Percentiles rank a stretch among this genome's conserved stretches.
phyloP scores from a whole-genome alignment of 164 flowering plant genomes.

The Echeveria elegans region DNA sequence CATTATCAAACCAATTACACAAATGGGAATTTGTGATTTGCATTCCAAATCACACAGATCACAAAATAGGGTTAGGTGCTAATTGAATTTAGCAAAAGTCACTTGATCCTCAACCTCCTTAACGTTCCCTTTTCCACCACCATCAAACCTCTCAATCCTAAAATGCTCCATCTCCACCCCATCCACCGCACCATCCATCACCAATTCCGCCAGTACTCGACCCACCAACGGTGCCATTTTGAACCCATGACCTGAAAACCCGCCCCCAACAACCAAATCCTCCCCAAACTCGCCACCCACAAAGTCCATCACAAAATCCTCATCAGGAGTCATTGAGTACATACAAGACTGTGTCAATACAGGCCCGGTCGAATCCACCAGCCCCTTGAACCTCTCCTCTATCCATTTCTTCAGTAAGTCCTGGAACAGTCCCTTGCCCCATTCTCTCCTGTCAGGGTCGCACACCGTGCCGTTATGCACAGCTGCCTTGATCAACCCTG shows the following conservation, averaged over 20 bases:
- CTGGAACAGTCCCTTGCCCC: slow-evolving; percentile 26
- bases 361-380: slow-evolving; percentile 39
- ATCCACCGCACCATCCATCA: slow-evolving; percentile 34
- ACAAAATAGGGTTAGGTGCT: neutral
- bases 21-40: no score
- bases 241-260: slow-evolving; percentile 98
- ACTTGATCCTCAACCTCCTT: slow-evolving; percentile 64
- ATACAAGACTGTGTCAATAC: slow-evolving; percentile 56
- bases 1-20: no score
- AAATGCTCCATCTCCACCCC: slow-evolving; percentile 58
- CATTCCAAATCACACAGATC: no score
- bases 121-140: slow-evolving; percentile 55
- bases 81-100: neutral
- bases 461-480: slow-evolving; percentile 66
- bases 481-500: slow-evolving; percentile 73
- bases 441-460: slow-evolving; percentile 70
- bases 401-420: slow-evolving; percentile 38
- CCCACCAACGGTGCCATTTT: slow-evolving; percentile 90
- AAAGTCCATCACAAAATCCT: slow-evolving; percentile 80
- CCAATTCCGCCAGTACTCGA: slow-evolving; percentile 59
- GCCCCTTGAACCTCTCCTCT: slow-evolving; percentile 29
- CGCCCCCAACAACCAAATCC: slow-evolving; percentile 78
- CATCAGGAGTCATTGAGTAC: slow-evolving; percentile 93
- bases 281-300: slow-evolving; percentile 72
- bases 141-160: slow-evolving; percentile 52